Conservation (phyloP, 805 yeast species). For the Tetrapisispora namnaoensis region DNA sequence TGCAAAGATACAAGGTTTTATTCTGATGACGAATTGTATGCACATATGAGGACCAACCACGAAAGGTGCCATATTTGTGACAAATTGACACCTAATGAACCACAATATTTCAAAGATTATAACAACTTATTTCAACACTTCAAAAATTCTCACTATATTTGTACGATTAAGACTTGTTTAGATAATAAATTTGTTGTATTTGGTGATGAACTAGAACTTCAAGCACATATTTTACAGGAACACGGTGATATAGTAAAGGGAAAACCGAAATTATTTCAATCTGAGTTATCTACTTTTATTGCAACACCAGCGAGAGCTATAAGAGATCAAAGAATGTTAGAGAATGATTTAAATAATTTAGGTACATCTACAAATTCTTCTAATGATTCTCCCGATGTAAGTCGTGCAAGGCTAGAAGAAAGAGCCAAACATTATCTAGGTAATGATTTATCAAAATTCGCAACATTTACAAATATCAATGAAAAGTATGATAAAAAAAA, state of each 20-base stretch:
- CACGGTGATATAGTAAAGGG: slow-evolving; percentile 38
- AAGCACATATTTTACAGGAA: slow-evolving; percentile 77
- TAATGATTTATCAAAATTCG: slow-evolving; percentile 39
- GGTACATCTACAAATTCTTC: background rate
- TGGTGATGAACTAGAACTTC: slow-evolving; percentile 72
- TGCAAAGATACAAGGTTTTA: slow-evolving; percentile 71
- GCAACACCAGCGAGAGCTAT: slow-evolving; percentile 25
- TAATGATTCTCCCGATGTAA: slow-evolving; percentile 34
- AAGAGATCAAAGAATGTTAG: slow-evolving; percentile 7
- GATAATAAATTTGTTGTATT: slow-evolving; percentile 91
- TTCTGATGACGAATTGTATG: slow-evolving; percentile 74
- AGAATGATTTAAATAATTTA: background rate
- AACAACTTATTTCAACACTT: slow-evolving; percentile 70
- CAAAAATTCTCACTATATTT: slow-evolving; percentile 58
- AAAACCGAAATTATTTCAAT: slow-evolving; percentile 36
- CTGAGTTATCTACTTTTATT: slow-evolving; percentile 55
- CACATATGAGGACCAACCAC: slow-evolving; percentile 75
- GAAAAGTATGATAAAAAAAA: slow-evolving; percentile 36
- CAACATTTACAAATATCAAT: slow-evolving; percentile 42
- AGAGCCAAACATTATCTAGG: slow-evolving; percentile 73
- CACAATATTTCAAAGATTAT: slow-evolving; percentile 72
- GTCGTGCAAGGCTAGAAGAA: slow-evolving; percentile 61
- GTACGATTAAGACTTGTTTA: slow-evolving; percentile 66
- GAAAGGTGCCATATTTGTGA: slow-evolving; percentile 90
- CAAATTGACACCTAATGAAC: slow-evolving; percentile 46